These are phyloP conservation scores for Blastobotrys elegans DNA, from an alignment of 1,139 yeast species.

Conservation along the genomic window DNA sequence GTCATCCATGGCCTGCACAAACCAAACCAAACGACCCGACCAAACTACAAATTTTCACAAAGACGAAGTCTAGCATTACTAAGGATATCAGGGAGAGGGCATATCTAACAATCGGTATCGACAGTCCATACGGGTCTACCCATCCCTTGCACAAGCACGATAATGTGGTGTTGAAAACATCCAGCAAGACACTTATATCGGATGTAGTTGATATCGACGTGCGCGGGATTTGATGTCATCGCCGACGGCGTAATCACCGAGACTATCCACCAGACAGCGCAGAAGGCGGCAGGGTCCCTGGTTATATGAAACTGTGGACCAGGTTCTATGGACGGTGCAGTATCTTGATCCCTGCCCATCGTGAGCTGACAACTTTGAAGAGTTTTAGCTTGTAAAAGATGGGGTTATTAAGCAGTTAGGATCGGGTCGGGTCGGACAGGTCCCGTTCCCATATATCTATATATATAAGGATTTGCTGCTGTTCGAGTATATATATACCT, in stretches of 20 bases:
- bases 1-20: slow-evolving; percentile 66
- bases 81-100: too few species aligned
- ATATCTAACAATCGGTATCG: slow-evolving; percentile 33
- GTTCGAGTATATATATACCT: too few species aligned
- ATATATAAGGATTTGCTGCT: too few species aligned
- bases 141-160: slow-evolving; percentile 49
- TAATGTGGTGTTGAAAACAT: slow-evolving; percentile 30
- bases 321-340: slow-evolving; percentile 23
- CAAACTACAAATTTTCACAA: slow-evolving; percentile 32
- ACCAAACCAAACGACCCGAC: slow-evolving; percentile 18
- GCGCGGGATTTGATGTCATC: slow-evolving; percentile 8
- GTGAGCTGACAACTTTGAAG: too few species aligned
- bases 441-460: too few species aligned
- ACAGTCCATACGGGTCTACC: slow-evolving; percentile 55
- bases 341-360: slow-evolving; percentile 20
- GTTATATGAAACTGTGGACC: slow-evolving; percentile 27
- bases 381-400: too few species aligned
- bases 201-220: slow-evolving; percentile 70
- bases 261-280: background rate
- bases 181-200: too few species aligned
- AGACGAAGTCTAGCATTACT: slow-evolving; percentile 22
- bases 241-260: background rate
- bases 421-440: too few species aligned
- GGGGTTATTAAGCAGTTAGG: too few species aligned
- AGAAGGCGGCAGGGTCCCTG: background rate